phyloP scores from a whole-genome alignment of 1,284 basidiomycete genomes.

The Naganishia albida region DNA sequence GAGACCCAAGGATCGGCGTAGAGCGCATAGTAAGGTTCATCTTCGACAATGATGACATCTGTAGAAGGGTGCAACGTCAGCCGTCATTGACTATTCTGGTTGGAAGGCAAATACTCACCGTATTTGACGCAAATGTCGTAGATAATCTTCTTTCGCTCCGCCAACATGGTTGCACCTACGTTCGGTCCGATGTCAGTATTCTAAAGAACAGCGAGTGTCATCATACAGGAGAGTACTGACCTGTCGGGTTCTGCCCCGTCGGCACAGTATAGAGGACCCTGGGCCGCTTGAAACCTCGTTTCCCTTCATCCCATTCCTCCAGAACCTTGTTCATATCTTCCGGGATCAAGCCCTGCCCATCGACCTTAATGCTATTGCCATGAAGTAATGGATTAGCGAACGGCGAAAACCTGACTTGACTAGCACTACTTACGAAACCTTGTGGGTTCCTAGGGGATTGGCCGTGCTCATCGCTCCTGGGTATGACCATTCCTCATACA shows the following conservation, averaged over 20 bases:
- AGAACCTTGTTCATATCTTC: conserved; percentile 65
- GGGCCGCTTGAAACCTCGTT: conserved; percentile 58
- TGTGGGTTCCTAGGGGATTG: conserved; percentile 41
- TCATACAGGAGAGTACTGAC: conserved; percentile 50
- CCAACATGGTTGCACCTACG: conserved; percentile 59
- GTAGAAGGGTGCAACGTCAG: background rate
- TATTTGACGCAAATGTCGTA: conserved; percentile 77
- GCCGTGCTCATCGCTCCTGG: conserved; percentile 53
- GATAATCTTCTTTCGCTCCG: conserved; percentile 69
- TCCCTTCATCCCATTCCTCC: conserved; percentile 65
- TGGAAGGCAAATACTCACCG: conserved; percentile 38
- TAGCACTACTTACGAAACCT: conserved; percentile 18
- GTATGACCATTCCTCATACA: conserved; percentile 63
- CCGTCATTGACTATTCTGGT: background rate
- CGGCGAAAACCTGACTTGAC: background rate
- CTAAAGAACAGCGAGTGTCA: too few relatives aligned
- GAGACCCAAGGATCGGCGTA: conserved; percentile 53
- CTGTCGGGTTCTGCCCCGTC: conserved; percentile 69
- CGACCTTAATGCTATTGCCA: conserved; percentile 61
- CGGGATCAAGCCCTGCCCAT: conserved; percentile 69
- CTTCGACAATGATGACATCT: conserved; percentile 71
- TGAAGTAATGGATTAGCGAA: background rate
- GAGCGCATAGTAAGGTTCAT: conserved; percentile 81
- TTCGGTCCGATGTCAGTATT: conserved; percentile 37
- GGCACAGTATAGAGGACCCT: conserved; percentile 66